A percentile compares a stretch with the other conserved stretches of the same genome.
These are phyloP conservation scores for Tephrocybe sp. DNA, from an alignment of 768 basidiomycete species.

Conservation along the genomic window DNA sequence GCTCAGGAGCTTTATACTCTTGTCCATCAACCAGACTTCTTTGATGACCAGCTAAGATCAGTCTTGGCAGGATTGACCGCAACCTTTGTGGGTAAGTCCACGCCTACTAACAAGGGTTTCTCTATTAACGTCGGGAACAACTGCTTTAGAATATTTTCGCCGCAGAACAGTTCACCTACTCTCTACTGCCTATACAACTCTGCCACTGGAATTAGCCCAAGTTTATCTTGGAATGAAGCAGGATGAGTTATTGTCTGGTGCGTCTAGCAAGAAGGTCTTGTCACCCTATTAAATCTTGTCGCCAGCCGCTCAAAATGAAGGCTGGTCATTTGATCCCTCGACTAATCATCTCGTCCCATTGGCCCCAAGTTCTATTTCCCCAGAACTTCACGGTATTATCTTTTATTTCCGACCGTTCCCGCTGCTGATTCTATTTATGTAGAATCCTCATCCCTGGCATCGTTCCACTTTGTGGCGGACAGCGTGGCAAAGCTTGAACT, in stretches of 20 bases:
- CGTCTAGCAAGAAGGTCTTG: constrained; percentile 3
- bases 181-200: constrained; percentile 63
- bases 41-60: constrained; percentile 44
- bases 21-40: constrained; percentile 43
- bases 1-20: constrained; percentile 40
- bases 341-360: constrained; percentile 45
- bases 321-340: constrained; percentile 54
- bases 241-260: constrained; percentile 40
- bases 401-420: neutral
- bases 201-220: constrained; percentile 54
- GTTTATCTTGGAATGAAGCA: constrained; percentile 53
- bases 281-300: neutral
- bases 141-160: constrained; percentile 55
- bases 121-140: constrained; percentile 2
- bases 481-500: constrained; percentile 53
- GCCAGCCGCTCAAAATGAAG: constrained; percentile 40
- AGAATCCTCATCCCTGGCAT: constrained; percentile 46
- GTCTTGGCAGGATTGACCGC: constrained; percentile 44
- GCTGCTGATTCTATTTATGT: neutral
- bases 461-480: constrained; percentile 51
- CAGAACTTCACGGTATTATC: constrained; percentile 13
- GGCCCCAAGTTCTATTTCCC: constrained; percentile 5
- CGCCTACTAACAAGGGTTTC: neutral
- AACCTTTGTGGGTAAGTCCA: constrained; percentile 54
- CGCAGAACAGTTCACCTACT: constrained; percentile 53